Base-by-base conservation (phyloP, 768 basidiomycete genomes). In the Mycena leptocephala region DNA sequence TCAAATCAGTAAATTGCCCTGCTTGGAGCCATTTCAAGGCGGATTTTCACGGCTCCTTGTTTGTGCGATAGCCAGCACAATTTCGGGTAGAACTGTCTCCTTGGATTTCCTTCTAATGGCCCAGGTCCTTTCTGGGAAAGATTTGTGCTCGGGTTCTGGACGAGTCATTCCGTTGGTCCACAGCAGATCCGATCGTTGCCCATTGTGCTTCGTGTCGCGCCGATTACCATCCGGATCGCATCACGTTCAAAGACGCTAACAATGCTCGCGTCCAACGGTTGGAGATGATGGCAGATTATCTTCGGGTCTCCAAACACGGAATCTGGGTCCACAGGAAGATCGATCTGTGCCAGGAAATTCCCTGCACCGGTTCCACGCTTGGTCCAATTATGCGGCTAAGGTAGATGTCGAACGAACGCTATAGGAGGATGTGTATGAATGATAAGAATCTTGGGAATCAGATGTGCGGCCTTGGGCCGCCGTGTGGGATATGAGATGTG, bases 371-470 rank as follows among this genome's bases (percentile, higher is more conserved):
- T 82, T 82, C 55, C 80, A 82, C 56, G 58, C 79, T 10, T 84
- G 82, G 81, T 80, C 82, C 2, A 83, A 82, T 63, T 84, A 82
- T 28, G 76, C 83, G 11, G 71, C n/a, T n/a, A n/a, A n/a, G n/a
- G n/a, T n/a, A n/a, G n/a, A n/a, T n/a, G n/a, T n/a, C n/a, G n/a
- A n/a, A n/a, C n/a, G n/a, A n/a, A n/a, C n/a, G n/a, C n/a, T n/a
- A n/a, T n/a, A n/a, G n/a, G n/a, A n/a, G n/a, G n/a, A n/a, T n/a
- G n/a, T n/a, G n/a, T n/a, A n/a, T n/a, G n/a, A n/a, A n/a, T n/a
- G n/a, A n/a, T n/a, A n/a, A n/a, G n/a, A n/a, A n/a, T n/a, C n/a
- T n/a, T n/a, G n/a, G n/a, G n/a, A n/a, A n/a, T n/a, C n/a, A n/a
- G n/a, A n/a, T n/a, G n/a, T n/a, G n/a, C n/a, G n/a, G n/a, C n/a